These are phyloP conservation scores for Cylindrotheca fusiformis DNA, from an alignment of 108 stramenopile species.

Conservation along the genomic window DNA sequence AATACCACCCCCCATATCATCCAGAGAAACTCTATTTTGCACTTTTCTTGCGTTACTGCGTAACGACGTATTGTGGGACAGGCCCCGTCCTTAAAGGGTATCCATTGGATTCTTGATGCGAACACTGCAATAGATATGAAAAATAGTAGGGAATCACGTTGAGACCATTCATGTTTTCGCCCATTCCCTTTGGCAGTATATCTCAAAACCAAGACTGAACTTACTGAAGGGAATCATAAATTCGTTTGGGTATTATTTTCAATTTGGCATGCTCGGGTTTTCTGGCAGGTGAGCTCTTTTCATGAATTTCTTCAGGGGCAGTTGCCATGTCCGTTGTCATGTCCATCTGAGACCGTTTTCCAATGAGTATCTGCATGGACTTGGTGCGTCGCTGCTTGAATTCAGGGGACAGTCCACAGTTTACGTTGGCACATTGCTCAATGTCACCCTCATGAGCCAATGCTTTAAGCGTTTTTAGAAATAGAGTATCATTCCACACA, in stretches of 20 bases:
- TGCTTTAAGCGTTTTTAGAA: constrained; percentile 32
- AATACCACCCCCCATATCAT: too few relatives aligned
- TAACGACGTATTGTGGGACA: too few relatives aligned
- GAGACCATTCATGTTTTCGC: not conserved
- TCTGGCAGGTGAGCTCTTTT: constrained; percentile 8
- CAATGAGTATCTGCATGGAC: not conserved
- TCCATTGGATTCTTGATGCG: constrained; percentile 14
- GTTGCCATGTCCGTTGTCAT: too few relatives aligned
- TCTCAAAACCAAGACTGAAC: not conserved
- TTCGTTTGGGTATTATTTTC: constrained; percentile 18
- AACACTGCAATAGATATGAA: not conserved
- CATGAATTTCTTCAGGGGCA: not conserved
- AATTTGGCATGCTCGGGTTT: constrained; percentile 20
- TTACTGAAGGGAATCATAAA: constrained; percentile 19
- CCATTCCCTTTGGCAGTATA: not conserved
- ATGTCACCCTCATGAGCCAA: constrained; percentile 20
- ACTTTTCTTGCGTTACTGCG: too few relatives aligned
- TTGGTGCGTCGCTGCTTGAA: constrained; percentile 17
- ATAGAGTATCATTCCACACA: constrained; percentile 29
- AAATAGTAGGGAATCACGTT: too few relatives aligned
- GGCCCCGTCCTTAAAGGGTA: not conserved
- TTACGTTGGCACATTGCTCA: constrained; percentile 12
- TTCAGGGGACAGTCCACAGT: constrained; percentile 18
- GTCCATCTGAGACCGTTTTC: not conserved
- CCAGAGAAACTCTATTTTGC: too few relatives aligned